Conservation (phyloP, 2,329 filamentous ascomycete genomes). For the Lecanoromycetidae sp. region DNA sequence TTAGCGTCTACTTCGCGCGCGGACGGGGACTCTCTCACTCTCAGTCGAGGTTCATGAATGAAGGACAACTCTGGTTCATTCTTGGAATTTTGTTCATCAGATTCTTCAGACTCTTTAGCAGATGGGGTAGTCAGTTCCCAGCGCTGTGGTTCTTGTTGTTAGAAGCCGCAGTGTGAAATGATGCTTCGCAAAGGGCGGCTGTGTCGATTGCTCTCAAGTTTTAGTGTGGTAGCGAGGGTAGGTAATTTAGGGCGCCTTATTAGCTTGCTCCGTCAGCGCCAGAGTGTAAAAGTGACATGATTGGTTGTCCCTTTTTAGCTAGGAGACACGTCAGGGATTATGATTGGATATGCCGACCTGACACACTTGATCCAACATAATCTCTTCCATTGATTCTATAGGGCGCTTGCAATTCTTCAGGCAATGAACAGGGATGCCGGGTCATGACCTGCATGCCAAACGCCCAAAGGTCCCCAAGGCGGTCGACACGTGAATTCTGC, state of each 20-base stretch:
- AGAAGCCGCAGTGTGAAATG: not conserved
- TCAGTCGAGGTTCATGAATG: not conserved
- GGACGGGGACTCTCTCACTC: slow-evolving; percentile 1
- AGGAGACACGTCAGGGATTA: slow-evolving; percentile 1
- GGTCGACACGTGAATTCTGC: slow-evolving; percentile 1
- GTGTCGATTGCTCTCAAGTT: slow-evolving; percentile 7
- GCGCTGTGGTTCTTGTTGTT: slow-evolving; percentile 1
- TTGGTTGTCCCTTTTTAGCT: slow-evolving; percentile 8
- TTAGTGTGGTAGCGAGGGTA: not conserved
- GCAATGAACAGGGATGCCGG: not conserved
- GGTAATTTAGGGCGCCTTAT: not conserved
- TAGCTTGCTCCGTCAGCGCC: slow-evolving; percentile 1
- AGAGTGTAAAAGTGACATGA: not conserved
- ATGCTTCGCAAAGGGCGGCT: slow-evolving; percentile 10
- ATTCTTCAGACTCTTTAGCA: slow-evolving; percentile 1
- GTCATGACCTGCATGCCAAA: not conserved
- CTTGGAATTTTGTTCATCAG: not conserved
- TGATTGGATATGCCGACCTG: slow-evolving; percentile 4
- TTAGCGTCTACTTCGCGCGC: slow-evolving; percentile 6
- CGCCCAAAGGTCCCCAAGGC: not conserved
- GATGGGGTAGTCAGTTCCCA: slow-evolving; percentile 1
- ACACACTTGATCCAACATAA: not conserved
- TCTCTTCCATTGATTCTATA: not conserved
- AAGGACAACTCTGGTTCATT: not conserved
- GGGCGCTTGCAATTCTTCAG: slow-evolving; percentile 9